A percentile compares a stretch with the other conserved stretches of the same genome.
Conservation (phyloP, 2,329 filamentous ascomycete genomes). For the Apiospora aurea region DNA sequence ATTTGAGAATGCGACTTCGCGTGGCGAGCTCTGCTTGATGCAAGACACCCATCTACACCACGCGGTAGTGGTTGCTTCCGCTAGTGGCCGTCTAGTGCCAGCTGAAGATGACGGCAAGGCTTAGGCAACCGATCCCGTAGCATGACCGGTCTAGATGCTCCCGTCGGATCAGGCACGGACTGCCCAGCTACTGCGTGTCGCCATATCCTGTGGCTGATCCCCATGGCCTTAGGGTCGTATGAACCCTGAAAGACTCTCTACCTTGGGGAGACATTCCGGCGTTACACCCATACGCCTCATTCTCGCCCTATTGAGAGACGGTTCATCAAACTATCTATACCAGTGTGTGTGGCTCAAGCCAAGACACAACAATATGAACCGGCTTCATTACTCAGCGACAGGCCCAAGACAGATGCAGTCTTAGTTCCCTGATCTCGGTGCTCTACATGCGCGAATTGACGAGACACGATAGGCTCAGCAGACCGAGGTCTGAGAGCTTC, state of each 20-base stretch:
- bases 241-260: not conserved
- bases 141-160: not conserved
- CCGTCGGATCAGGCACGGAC: not conserved
- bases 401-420: not conserved
- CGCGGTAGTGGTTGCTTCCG: not conserved
- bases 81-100: not conserved
- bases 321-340: not conserved
- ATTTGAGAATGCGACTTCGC: not conserved
- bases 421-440: slow-evolving; percentile 2
- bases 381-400: not conserved
- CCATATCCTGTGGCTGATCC: not conserved
- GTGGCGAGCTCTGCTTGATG: not conserved
- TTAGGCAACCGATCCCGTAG: not conserved
- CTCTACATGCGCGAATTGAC: not conserved
- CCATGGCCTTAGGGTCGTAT: not conserved
- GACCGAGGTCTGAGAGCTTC: slow-evolving; percentile 6
- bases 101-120: not conserved
- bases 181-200: not conserved
- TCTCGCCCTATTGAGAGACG: not conserved
- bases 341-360: not conserved
- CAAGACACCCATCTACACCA: not conserved
- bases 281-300: not conserved
- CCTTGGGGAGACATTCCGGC: not conserved
- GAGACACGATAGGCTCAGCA: not conserved
- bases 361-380: not conserved